Base-by-base conservation (phyloP, 257 asterid species). In the Pogostemon cablin region DNA sequence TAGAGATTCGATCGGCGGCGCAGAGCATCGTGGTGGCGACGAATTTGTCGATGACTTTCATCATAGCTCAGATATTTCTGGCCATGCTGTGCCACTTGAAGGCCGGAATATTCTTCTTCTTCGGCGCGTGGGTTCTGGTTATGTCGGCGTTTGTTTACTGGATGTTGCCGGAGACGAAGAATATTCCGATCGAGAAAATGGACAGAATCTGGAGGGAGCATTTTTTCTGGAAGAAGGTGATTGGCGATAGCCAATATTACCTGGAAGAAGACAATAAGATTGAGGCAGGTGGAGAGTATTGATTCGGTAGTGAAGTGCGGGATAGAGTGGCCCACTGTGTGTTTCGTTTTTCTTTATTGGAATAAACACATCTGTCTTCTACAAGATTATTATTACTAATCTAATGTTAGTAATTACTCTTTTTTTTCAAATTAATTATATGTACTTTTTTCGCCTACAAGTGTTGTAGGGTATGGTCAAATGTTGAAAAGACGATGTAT, bases 1-100 rank as follows among this genome's bases (percentile, higher is more conserved):
- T 79, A 57, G 83, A 79, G 44, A 46, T 79, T 1, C 67, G 79
- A n/a, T 74, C 82, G 5, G 82, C 82, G 34, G 82, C 77, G 7
- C 82, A 79, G 62, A 79, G 82, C 39, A 69, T 76, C 0, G 73
- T 60, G 48, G 81, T 76, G 50, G 81, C 81, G 4, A 72, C 66
- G 9, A 76, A 52, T 37, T 50, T 76, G 9, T 46, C 62, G 5
- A 65, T 76, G 81, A 76, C 81, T 5, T 76, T 76, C 4, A 11
- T 57, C 4, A 71, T 76, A 1, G 81, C 81, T 8, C 81, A 76
- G 61, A 9, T 58, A 6, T 76, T 76, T 41, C 11, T 76, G 69
- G 50, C 64, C 1, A 76, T 76, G 81, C 38, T 76, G 8, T 76
- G 81, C 48, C 77, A 58, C 20, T 4, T 76, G 41, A 76, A 71